Percentiles rank a stretch among this genome's conserved stretches.
Conservation (phyloP, 2,329 filamentous ascomycete genomes). For the Xylaria arbuscula region DNA sequence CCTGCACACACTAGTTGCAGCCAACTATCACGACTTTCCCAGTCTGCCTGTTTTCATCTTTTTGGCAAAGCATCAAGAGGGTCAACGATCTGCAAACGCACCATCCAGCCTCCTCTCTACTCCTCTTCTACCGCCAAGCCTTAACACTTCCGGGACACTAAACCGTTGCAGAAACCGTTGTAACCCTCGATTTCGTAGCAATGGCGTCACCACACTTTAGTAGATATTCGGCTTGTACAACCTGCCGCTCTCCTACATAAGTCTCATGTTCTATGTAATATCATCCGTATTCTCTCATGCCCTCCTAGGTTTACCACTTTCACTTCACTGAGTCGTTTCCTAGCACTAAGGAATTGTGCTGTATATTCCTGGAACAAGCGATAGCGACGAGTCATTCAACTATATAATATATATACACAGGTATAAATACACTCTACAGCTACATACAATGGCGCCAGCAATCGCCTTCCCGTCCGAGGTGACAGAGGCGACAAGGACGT, state of each 20-base stretch:
- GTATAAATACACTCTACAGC: background rate
- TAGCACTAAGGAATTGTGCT: background rate
- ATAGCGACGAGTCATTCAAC: background rate
- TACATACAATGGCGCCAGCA: slow-evolving; percentile 41
- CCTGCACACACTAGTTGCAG: background rate
- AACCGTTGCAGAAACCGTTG: slow-evolving; percentile 3
- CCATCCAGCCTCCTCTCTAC: slow-evolving; percentile 13
- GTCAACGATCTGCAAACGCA: slow-evolving; percentile 24
- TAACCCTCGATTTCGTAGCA: slow-evolving; percentile 17
- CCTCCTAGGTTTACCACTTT: background rate
- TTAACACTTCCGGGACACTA: background rate
- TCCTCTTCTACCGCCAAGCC: slow-evolving; percentile 4
- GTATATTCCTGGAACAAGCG: background rate
- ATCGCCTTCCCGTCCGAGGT: slow-evolving; percentile 28
- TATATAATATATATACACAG: background rate
- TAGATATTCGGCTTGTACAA: slow-evolving; percentile 14
- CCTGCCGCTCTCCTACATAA: background rate
- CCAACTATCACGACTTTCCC: slow-evolving; percentile 18
- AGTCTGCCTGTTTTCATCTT: background rate
- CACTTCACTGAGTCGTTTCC: background rate
- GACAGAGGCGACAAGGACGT: slow-evolving; percentile 42
- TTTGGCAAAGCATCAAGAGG: background rate
- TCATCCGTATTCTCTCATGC: background rate
- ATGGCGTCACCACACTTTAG: slow-evolving; percentile 32
- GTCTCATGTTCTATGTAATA: slow-evolving; percentile 6